These are phyloP conservation scores for Picea abies DNA, from an alignment of 83 land plant genomes.

Conservation along the genomic window DNA sequence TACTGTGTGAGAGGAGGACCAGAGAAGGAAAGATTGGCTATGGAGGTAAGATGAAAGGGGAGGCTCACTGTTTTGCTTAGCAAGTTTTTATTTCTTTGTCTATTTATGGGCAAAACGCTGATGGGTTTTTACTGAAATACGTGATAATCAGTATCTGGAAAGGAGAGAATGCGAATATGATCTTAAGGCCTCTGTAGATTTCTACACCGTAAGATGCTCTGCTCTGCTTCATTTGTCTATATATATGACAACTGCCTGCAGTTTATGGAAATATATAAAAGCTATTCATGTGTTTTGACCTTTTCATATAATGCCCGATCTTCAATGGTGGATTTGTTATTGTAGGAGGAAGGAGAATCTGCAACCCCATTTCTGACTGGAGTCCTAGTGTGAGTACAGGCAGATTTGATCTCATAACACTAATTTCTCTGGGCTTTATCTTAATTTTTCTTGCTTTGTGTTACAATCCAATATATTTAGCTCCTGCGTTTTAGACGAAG, in stretches of 20 bases:
- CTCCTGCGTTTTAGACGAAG: neutral
- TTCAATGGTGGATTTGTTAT: neutral
- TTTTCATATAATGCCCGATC: neutral
- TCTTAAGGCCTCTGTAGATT: no score
- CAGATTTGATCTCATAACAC: no score
- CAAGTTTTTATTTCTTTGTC: no score
- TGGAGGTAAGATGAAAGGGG: neutral
- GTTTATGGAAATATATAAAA: neutral
- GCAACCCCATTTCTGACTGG: slow-evolving; percentile 43
- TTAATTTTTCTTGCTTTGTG: neutral
- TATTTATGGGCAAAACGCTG: no score
- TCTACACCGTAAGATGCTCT: no score
- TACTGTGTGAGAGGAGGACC: no score
- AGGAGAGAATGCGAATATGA: no score
- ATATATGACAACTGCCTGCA: neutral
- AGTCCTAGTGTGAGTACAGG: slow-evolving; percentile 56
- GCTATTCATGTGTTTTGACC: neutral
- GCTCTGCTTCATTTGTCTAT: neutral
- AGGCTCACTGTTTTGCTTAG: no score
- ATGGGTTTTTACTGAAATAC: neutral
- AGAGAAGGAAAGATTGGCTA: no score
- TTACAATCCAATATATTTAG: neutral
- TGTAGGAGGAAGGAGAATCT: slow-evolving; percentile 42
- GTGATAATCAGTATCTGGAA: slow-evolving; percentile 3
- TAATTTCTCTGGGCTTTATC: neutral